These are phyloP conservation scores for Backusella sp. DNA, from an alignment of 192 early-diverging fungal species.

Conservation along the genomic window DNA sequence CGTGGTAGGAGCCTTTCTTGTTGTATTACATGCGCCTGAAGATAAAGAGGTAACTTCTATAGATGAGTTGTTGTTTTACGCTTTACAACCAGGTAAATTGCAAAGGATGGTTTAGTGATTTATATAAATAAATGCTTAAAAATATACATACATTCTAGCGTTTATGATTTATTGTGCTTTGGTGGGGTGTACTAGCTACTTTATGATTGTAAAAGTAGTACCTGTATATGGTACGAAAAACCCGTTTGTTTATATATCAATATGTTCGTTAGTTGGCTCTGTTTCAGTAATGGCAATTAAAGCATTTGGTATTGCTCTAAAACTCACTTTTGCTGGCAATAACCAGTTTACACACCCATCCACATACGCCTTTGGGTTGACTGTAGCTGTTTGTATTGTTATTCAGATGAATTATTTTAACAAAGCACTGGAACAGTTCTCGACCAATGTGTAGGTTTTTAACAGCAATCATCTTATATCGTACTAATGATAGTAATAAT, in stretches of 20 bases:
- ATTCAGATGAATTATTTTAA: conserved; percentile 98
- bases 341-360: conserved; percentile 90
- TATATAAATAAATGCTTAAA: neutral
- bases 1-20: conserved; percentile 83
- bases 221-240: conserved; percentile 74
- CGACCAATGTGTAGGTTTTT: conserved; percentile 73
- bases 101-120: neutral
- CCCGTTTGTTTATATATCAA: conserved; percentile 88
- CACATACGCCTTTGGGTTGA: conserved; percentile 82
- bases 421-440: conserved; percentile 91
- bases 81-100: conserved; percentile 65
- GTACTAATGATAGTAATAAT: neutral
- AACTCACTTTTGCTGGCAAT: conserved; percentile 87
- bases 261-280: conserved; percentile 93
- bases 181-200: conserved; percentile 60
- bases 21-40: conserved; percentile 85
- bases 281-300: conserved; percentile 90
- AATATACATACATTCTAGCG: conserved; percentile 33
- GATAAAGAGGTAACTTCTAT: conserved; percentile 78
- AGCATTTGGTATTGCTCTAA: conserved; percentile 91
- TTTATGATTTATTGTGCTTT: conserved; percentile 81
- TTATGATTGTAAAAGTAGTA: conserved; percentile 81
- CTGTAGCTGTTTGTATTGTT: conserved; percentile 80
- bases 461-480: neutral
- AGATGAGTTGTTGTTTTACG: conserved; percentile 81